A percentile compares a stretch with the other conserved stretches of the same genome.
Evolutionary conservation across 257 asterid genomes (phyloP).

Genomic region (Plantago elongata): DNA sequence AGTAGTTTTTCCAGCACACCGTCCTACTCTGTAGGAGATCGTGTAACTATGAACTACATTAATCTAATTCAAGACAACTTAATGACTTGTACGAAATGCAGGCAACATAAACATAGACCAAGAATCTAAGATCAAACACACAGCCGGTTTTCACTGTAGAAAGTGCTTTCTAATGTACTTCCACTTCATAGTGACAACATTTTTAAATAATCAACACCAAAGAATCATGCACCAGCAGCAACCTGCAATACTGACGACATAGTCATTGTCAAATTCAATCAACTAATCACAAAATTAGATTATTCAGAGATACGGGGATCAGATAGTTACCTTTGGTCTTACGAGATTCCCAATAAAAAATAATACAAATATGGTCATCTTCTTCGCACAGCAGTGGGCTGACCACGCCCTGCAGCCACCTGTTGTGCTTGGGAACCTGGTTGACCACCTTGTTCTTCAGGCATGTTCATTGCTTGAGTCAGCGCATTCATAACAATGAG

Average conservation of each 20-base stretch:
- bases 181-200: not conserved
- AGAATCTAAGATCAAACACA: too few species aligned
- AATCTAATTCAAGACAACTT: too few species aligned
- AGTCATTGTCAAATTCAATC: not conserved
- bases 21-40: too few species aligned
- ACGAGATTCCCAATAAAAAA: constrained; percentile 12
- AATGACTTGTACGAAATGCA: too few species aligned
- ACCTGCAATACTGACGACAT: not conserved
- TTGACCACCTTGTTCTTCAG: constrained; percentile 79
- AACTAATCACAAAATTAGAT: not conserved
- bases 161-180: not conserved
- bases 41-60: too few species aligned
- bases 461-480: constrained; percentile 93
- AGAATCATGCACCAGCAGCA: constrained; percentile 3
- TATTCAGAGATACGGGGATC: not conserved
- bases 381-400: constrained; percentile 70
- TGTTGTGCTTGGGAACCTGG: constrained; percentile 58
- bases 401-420: constrained; percentile 63
- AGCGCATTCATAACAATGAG: constrained; percentile 87
- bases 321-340: constrained; percentile 16
- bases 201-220: not conserved
- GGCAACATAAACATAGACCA: too few species aligned
- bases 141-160: not conserved
- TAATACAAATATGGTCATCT: constrained; percentile 37
- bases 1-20: too few species aligned